phyloP scores from a whole-genome alignment of 352 stramenopile genomes.

The Aphanomyces invadans region DNA sequence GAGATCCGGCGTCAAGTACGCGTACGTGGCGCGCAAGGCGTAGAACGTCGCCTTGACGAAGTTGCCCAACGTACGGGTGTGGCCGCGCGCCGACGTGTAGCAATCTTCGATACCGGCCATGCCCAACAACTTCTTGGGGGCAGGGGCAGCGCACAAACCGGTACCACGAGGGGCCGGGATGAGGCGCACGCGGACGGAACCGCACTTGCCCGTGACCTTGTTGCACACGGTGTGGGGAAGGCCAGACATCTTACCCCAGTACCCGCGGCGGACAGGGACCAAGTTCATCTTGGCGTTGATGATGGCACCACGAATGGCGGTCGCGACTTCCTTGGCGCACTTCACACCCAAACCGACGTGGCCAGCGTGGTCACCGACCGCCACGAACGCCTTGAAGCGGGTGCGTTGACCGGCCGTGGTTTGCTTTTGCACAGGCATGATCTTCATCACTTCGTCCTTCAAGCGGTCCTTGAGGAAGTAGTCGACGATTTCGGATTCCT shows the following conservation, averaged over 20 bases:
- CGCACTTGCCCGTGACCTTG: conserved; percentile 99
- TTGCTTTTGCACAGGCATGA: conserved; percentile 99
- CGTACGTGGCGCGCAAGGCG: conserved; percentile 96
- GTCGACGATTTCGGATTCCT: conserved; percentile 99
- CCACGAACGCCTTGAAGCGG: conserved; percentile 99
- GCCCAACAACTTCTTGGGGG: conserved; percentile 97
- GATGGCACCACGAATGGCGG: conserved; percentile 98
- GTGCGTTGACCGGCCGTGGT: conserved; percentile 98
- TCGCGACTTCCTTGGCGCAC: conserved; percentile 98
- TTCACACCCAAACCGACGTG: conserved; percentile 99
- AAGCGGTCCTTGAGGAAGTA: conserved; percentile 97
- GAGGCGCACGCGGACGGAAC: conserved; percentile 97
- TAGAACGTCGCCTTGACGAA: conserved; percentile 99
- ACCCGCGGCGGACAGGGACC: conserved; percentile 97
- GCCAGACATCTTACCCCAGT: conserved; percentile 96
- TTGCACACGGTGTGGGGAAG: conserved; percentile 95
- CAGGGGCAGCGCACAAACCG: conserved; percentile 96
- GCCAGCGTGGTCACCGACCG: conserved; percentile 96
- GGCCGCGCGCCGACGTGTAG: conserved; percentile 93
- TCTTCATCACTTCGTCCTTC: conserved; percentile 99
- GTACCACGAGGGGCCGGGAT: conserved; percentile 99
- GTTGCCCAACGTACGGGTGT: conserved; percentile 99
- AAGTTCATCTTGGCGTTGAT: conserved; percentile 99
- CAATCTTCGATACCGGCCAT: conserved; percentile 99
- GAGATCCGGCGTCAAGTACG: conserved; percentile 98